phyloP scores from a whole-genome alignment of 1,284 basidiomycete species.

The Ceratobasidium sp. region DNA sequence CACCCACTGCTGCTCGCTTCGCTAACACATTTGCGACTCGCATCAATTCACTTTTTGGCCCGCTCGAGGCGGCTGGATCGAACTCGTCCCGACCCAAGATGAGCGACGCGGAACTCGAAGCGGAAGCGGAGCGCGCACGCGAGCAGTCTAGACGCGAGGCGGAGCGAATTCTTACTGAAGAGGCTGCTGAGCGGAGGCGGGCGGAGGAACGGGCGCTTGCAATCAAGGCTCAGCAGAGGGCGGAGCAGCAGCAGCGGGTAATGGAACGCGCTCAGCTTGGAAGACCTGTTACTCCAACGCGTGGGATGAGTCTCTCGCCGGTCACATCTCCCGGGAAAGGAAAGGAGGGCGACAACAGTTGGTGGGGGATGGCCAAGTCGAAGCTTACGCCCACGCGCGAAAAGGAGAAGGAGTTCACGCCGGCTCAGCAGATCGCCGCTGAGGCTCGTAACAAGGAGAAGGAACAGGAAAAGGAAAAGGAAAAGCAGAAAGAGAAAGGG shows the following conservation, averaged over 20 bases:
- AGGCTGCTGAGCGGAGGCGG: conserved; percentile 74
- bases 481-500: conserved; percentile 55
- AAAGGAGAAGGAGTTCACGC: conserved; percentile 70
- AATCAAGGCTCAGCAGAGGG: conserved; percentile 62
- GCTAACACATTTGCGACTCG: conserved; percentile 78
- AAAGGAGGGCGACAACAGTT: conserved; percentile 74
- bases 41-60: conserved; percentile 72
- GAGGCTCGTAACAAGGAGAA: conserved; percentile 78
- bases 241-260: conserved; percentile 53
- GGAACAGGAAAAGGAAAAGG: conserved; percentile 62
- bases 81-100: conserved; percentile 49
- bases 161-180: conserved; percentile 75
- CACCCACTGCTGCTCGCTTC: conserved; percentile 76
- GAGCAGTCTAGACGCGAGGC: conserved; percentile 80
- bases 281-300: conserved; percentile 57
- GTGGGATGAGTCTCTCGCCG: conserved; percentile 56
- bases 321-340: conserved; percentile 74
- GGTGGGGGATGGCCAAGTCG: conserved; percentile 54
- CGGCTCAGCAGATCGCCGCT: conserved; percentile 81
- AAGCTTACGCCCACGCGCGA: conserved; percentile 79
- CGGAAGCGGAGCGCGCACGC: conserved; percentile 78
- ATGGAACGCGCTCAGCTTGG: conserved; percentile 51
- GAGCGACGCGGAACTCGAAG: conserved; percentile 81
- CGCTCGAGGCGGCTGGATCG: conserved; percentile 57
- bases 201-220: conserved; percentile 80